phyloP scores from a whole-genome alignment of 2,329 filamentous ascomycete genomes.

The Diaporthe helianthi region DNA sequence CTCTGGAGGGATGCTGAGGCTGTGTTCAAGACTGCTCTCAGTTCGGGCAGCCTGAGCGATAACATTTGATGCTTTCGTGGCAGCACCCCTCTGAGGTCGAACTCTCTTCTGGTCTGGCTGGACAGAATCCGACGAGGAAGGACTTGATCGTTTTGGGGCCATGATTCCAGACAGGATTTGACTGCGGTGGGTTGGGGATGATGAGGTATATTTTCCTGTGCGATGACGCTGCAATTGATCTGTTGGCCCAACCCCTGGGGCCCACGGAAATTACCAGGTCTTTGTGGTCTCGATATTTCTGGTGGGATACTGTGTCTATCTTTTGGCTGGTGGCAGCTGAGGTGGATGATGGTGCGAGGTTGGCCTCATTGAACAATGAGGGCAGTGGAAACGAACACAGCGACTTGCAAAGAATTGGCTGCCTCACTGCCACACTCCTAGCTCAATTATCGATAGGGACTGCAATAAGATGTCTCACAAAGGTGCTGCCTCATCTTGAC shows the following conservation, averaged over 20 bases:
- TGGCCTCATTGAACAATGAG: not conserved
- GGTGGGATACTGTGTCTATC: not conserved
- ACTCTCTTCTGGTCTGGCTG: not conserved
- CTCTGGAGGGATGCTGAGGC: slow-evolving; percentile 39
- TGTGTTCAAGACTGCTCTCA: slow-evolving; percentile 40
- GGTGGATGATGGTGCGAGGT: not conserved
- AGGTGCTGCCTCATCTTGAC: slow-evolving; percentile 15
- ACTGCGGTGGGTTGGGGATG: not conserved
- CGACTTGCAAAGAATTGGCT: not conserved
- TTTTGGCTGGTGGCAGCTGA: not conserved
- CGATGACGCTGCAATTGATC: not conserved
- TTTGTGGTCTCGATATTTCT: not conserved
- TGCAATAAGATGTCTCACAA: not conserved
- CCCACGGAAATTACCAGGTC: not conserved
- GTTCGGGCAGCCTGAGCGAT: slow-evolving; percentile 26
- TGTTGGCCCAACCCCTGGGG: not conserved
- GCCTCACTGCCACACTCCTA: not conserved
- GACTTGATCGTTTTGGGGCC: slow-evolving; percentile 13
- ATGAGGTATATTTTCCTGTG: not conserved
- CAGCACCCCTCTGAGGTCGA: slow-evolving; percentile 25
- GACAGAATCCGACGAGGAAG: not conserved
- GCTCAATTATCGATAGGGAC: slow-evolving; percentile 10
- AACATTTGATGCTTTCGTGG: slow-evolving; percentile 24
- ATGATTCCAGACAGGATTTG: not conserved
- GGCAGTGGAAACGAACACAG: not conserved